Evolutionary conservation across 352 stramenopile genomes (phyloP).

Genomic region (Globisporangium viniferum): DNA sequence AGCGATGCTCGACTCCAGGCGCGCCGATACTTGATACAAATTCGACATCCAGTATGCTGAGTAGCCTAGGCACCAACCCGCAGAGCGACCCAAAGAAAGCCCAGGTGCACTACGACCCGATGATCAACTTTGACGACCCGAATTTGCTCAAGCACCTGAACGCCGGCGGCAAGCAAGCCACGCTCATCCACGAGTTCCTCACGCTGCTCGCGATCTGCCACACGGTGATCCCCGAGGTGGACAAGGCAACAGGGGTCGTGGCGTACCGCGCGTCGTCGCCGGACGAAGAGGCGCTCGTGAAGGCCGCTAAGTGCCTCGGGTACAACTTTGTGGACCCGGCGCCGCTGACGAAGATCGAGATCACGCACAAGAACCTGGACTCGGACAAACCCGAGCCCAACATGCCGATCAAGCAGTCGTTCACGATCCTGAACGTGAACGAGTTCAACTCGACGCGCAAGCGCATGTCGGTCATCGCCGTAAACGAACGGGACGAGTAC

Average conservation of each 20-base stretch:
- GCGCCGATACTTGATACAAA: background rate
- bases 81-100: slow-evolving; percentile 44
- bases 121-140: slow-evolving; percentile 75
- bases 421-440: slow-evolving; percentile 75
- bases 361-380: slow-evolving; percentile 33
- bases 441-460: slow-evolving; percentile 94
- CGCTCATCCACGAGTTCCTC: slow-evolving; percentile 62
- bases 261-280: slow-evolving; percentile 88
- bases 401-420: slow-evolving; percentile 22
- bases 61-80: slow-evolving; percentile 19
- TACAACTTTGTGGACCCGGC: slow-evolving; percentile 77
- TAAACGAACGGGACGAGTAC: slow-evolving; percentile 45
- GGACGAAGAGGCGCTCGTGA: slow-evolving; percentile 92
- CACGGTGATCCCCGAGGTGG: slow-evolving; percentile 72
- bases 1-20: background rate
- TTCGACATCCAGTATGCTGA: background rate
- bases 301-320: slow-evolving; percentile 72
- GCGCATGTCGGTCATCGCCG: slow-evolving; percentile 95
- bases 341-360: slow-evolving; percentile 51
- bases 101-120: slow-evolving; percentile 54
- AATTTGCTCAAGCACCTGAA: slow-evolving; percentile 44
- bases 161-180: slow-evolving; percentile 17
- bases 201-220: slow-evolving; percentile 71
- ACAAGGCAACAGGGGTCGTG: slow-evolving; percentile 36
- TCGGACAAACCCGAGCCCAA: background rate